These are phyloP conservation scores for Candida tammaniensis DNA, from an alignment of 805 yeast species.

Conservation along the genomic window DNA sequence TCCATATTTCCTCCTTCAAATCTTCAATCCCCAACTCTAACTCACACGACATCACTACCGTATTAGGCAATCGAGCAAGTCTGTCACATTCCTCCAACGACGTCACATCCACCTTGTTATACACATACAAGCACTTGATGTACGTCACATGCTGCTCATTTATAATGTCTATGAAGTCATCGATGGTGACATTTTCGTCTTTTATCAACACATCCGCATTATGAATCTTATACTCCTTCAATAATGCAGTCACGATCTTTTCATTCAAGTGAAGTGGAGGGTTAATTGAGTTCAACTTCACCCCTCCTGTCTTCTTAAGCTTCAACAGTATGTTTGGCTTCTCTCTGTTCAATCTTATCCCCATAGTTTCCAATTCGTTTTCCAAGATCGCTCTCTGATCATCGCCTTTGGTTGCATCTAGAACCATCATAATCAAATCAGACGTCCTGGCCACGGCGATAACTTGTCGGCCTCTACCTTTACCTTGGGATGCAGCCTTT, in stretches of 20 bases:
- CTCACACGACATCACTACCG: conserved; percentile 92
- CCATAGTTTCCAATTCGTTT: conserved; percentile 88
- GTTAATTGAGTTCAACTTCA: conserved; percentile 73
- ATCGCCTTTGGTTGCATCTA: conserved; percentile 92
- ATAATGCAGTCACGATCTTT: conserved; percentile 68
- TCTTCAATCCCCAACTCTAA: conserved; percentile 83
- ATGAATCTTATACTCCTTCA: conserved; percentile 85
- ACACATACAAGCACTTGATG: conserved; percentile 87
- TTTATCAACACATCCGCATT: conserved; percentile 91
- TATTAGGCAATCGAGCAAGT: conserved; percentile 87
- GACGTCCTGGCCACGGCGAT: conserved; percentile 95
- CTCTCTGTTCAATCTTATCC: conserved; percentile 79
- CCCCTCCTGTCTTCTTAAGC: conserved; percentile 86
- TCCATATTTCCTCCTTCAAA: conserved; percentile 91
- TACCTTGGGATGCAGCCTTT: conserved; percentile 94
- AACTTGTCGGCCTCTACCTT: conserved; percentile 96
- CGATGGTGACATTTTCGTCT: conserved; percentile 86
- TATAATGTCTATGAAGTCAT: conserved; percentile 86
- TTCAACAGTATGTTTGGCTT: conserved; percentile 80
- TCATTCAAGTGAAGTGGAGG: conserved; percentile 85
- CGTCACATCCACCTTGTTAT: conserved; percentile 94
- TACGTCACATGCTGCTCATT: conserved; percentile 86
- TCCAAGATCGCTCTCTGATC: conserved; percentile 87
- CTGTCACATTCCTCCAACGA: conserved; percentile 92
- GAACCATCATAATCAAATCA: conserved; percentile 85